phyloP scores from a whole-genome alignment of 2,329 filamentous ascomycete species.

The Exophiala viscosa region DNA sequence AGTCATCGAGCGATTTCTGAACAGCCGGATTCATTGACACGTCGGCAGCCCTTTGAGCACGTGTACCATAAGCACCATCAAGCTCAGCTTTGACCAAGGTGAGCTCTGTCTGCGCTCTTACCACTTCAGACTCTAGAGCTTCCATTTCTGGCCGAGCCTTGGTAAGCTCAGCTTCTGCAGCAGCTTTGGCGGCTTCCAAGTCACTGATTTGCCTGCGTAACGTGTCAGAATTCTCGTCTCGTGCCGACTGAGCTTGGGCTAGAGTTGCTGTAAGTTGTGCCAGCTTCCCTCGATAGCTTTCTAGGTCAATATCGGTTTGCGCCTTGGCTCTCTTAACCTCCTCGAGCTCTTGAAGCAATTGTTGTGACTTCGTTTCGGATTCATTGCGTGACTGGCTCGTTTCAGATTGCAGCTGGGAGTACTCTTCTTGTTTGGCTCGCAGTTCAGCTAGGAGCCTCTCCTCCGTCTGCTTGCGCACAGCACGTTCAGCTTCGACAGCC shows the following conservation, averaged over 20 bases:
- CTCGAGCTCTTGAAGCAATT: slow-evolving; percentile 8
- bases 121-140: slow-evolving; percentile 60
- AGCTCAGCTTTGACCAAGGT: slow-evolving; percentile 90
- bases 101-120: slow-evolving; percentile 69
- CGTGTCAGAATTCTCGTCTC: slow-evolving; percentile 23
- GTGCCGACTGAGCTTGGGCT: slow-evolving; percentile 3
- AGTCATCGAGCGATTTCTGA: slow-evolving; percentile 57
- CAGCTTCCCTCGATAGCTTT: slow-evolving; percentile 12
- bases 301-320: slow-evolving; percentile 27
- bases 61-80: slow-evolving; percentile 86
- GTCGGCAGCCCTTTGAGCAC: slow-evolving; percentile 65
- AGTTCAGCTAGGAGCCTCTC: slow-evolving; percentile 18
- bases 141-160: slow-evolving; percentile 49
- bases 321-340: slow-evolving; percentile 13
- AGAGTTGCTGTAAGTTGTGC: background rate
- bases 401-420: slow-evolving; percentile 30
- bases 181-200: slow-evolving; percentile 29
- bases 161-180: slow-evolving; percentile 37
- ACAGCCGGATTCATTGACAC: slow-evolving; percentile 55
- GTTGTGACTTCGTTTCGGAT: slow-evolving; percentile 19
- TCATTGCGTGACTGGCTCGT: slow-evolving; percentile 22
- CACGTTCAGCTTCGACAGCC: slow-evolving; percentile 23
- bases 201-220: slow-evolving; percentile 27
- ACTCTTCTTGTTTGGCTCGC: slow-evolving; percentile 30
- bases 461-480: slow-evolving; percentile 22